A percentile compares a stretch with the other conserved stretches of the same genome.
phyloP scores from a whole-genome alignment of 1,139 yeast species.

The Kodamaea ohmeri region DNA sequence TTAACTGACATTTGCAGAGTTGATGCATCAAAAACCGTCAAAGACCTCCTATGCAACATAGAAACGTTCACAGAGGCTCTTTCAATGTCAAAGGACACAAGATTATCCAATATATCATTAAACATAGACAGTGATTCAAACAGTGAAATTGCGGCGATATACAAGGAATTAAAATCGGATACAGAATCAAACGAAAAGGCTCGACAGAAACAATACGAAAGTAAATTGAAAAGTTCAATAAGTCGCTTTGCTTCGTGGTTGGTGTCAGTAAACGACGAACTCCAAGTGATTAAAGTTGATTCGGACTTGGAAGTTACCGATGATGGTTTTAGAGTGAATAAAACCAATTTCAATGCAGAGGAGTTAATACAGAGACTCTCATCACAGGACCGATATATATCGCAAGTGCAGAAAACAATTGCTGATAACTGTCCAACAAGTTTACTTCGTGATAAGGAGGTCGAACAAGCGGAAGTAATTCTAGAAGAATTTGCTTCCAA shows the following conservation, averaged over 20 bases:
- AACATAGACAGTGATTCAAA: constrained; percentile 4
- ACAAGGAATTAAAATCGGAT: constrained; percentile 27
- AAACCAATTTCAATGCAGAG: constrained; percentile 8
- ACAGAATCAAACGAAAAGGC: constrained; percentile 18
- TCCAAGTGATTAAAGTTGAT: constrained; percentile 12
- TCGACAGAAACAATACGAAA: constrained; percentile 13
- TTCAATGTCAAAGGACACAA: constrained; percentile 24
- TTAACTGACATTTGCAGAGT: constrained; percentile 34
- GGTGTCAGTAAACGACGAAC: constrained; percentile 14
- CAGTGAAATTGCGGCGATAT: constrained; percentile 21
- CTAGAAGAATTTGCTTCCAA: constrained; percentile 8
- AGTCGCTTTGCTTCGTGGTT: constrained; percentile 21
- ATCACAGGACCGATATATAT: constrained; percentile 7
- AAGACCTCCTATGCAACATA: constrained; percentile 17
- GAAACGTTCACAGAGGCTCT: constrained; percentile 23
- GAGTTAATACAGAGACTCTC: constrained; percentile 7
- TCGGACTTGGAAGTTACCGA: constrained; percentile 8
- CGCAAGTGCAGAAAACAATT: constrained; percentile 7
- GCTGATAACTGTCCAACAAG: constrained; percentile 2
- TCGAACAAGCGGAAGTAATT: constrained; percentile 5
- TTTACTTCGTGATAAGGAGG: constrained; percentile 5
- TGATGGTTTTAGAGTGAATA: constrained; percentile 2
- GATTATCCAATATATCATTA: constrained; percentile 24
- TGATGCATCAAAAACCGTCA: constrained; percentile 16
- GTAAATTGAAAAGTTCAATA: constrained; percentile 13